phyloP scores from a whole-genome alignment of 2,329 filamentous ascomycete species.

The Graphilbum sp. region DNA sequence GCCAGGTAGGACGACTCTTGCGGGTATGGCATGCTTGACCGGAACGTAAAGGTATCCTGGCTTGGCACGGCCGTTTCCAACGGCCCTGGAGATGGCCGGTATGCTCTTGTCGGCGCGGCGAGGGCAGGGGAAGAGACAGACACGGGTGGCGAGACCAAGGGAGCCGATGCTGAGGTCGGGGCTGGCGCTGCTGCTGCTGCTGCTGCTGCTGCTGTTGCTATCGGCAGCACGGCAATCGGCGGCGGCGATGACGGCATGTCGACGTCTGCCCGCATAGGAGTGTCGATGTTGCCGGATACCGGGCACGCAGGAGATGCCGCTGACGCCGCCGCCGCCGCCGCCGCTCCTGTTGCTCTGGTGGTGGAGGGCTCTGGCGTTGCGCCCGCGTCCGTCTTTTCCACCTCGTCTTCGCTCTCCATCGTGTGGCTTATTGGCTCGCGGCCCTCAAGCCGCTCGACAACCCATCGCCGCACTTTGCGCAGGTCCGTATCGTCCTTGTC shows the following conservation, averaged over 20 bases:
- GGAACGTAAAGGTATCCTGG: slow-evolving; percentile 52
- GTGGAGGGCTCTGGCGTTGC: slow-evolving; percentile 39
- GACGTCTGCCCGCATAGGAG: slow-evolving; percentile 21
- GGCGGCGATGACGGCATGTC: slow-evolving; percentile 12
- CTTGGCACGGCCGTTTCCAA: slow-evolving; percentile 32
- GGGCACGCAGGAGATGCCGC: too few species aligned
- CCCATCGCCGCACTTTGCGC: slow-evolving; percentile 45
- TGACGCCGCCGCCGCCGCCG: slow-evolving; percentile 10
- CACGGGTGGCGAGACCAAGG: slow-evolving; percentile 7
- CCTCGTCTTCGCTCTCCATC: slow-evolving; percentile 39
- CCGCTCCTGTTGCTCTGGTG: slow-evolving; percentile 15
- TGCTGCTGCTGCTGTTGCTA: neutral
- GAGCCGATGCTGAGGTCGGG: neutral
- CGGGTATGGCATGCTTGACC: slow-evolving; percentile 44
- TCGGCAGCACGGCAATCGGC: neutral
- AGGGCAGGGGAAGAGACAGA: neutral
- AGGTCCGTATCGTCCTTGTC: slow-evolving; percentile 72
- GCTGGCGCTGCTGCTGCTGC: slow-evolving; percentile 4
- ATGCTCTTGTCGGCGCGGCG: too few species aligned
- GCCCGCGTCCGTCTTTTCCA: slow-evolving; percentile 41
- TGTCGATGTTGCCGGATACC: slow-evolving; percentile 10
- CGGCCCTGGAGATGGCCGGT: too few species aligned
- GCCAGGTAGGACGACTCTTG: slow-evolving; percentile 39
- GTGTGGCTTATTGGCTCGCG: slow-evolving; percentile 34
- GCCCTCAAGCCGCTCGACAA: slow-evolving; percentile 52